Base-by-base conservation (phyloP, 2,329 filamentous ascomycete genomes). In the Colletotrichum tropicale region DNA sequence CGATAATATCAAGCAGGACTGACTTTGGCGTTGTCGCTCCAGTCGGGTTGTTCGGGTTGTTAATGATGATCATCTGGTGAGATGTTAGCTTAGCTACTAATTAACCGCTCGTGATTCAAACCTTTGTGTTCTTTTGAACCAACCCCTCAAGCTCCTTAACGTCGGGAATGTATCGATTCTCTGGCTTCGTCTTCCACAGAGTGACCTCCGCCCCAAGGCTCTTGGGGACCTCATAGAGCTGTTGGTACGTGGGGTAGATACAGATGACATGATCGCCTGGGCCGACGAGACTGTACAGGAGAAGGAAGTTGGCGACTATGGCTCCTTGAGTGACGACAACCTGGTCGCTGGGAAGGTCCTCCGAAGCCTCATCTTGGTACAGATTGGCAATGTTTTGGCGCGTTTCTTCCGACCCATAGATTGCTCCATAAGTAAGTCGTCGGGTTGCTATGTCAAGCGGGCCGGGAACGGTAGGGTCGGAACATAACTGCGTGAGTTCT, bases 41-140 rank as follows among this genome's bases (percentile, higher is more conserved):
- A 0, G 93, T 96, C 0, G 95, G 95, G 80, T 98, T 98, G 83
- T 96, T 95, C 1, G 95, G 95, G 80, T 96, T 97, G 83, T 93
- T 92, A 81, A 88, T 81, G 9, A 89, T 83, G 67, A 90, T 89
- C 84, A 90, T 87, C 85, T 87, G 55, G 15, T 8, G 15, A 10
- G 21, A 21, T 36, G 38, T 75, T 6, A 72, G 71, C 73, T 71
- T 34, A 78, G 32, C 38, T 74, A 62, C 32, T 21, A 38, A 18
- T 30, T 10, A 6, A 48, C n/a, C 16, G n/a, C 16, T 13, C 10
- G 12, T 10, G 70, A 62, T 32, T 4, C 56, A 36, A 21, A 95
- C 87, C 84, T 94, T 94, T 2, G 93, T 95, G 80, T 93, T 94
- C 6, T 87, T 84, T 80, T 89, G 90, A 70, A 96, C 91, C 69